Evolutionary conservation across 2,329 filamentous ascomycete species (phyloP).

Genomic region (Onygenales sp.): DNA sequence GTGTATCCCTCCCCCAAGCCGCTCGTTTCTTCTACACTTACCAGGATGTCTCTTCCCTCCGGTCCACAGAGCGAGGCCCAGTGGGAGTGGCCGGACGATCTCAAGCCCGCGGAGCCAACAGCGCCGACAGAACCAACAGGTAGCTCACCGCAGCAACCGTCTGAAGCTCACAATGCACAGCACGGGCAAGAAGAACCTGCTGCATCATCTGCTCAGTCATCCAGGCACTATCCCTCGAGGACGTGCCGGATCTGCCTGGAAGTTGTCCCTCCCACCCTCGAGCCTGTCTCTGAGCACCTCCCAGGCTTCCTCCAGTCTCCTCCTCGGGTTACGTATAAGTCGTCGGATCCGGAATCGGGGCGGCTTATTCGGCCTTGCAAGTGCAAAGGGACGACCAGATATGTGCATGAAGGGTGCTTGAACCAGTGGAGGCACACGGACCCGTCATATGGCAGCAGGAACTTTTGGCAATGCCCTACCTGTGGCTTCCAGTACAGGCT

Average conservation of each 20-base stretch:
- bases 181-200: neutral
- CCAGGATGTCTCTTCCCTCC: neutral
- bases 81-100: conserved; percentile 1
- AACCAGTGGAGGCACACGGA: conserved; percentile 71
- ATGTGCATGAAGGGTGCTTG: conserved; percentile 87
- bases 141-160: neutral
- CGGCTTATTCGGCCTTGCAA: conserved; percentile 81
- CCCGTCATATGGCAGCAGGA: conserved; percentile 52
- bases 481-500: conserved; percentile 77
- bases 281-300: conserved; percentile 43
- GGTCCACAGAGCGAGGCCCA: neutral
- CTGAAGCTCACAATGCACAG: too few relatives aligned
- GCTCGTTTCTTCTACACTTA: neutral
- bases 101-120: neutral
- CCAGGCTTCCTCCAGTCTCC: conserved; percentile 48
- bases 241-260: conserved; percentile 89
- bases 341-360: conserved; percentile 62
- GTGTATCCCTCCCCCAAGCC: neutral
- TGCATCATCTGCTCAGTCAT: conserved; percentile 5
- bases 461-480: conserved; percentile 81
- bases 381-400: conserved; percentile 87
- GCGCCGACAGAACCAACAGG: neutral
- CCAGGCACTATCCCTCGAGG: conserved; percentile 55
- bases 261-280: conserved; percentile 51
- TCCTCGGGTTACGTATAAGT: conserved; percentile 59